A percentile compares a stretch with the other conserved stretches of the same genome.
phyloP scores from a whole-genome alignment of 2,329 filamentous ascomycete species.

The Rhytidhysteron rufulum region DNA sequence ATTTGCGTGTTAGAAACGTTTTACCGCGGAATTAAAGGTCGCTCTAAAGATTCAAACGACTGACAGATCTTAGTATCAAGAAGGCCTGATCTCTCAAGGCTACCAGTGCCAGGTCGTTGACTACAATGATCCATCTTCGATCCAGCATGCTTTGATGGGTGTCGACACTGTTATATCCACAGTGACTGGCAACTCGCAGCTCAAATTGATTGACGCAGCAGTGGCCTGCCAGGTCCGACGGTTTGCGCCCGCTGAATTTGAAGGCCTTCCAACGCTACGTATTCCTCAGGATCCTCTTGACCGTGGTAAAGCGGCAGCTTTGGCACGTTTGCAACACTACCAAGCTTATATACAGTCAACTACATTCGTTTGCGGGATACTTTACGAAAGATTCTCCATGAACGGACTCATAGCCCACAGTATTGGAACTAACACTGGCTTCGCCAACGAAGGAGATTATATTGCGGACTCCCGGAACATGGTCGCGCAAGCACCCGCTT shows the following conservation, averaged over 20 bases:
- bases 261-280: slow-evolving; percentile 58
- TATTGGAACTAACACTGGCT: slow-evolving; percentile 56
- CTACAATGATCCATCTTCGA: slow-evolving; percentile 56
- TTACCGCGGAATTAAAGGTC: too few species aligned
- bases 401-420: slow-evolving; percentile 59
- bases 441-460: slow-evolving; percentile 59
- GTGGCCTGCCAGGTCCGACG: slow-evolving; percentile 60
- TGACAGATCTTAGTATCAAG: slow-evolving; percentile 46
- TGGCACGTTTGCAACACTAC: slow-evolving; percentile 55
- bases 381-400: slow-evolving; percentile 72
- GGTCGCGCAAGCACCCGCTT: slow-evolving; percentile 58
- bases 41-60: slow-evolving; percentile 2
- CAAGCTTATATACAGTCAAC: slow-evolving; percentile 61
- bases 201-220: slow-evolving; percentile 70
- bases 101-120: slow-evolving; percentile 68
- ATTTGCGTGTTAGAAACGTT: too few species aligned
- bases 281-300: slow-evolving; percentile 58
- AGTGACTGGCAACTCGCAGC: slow-evolving; percentile 61
- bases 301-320: slow-evolving; percentile 55
- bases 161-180: slow-evolving; percentile 74
- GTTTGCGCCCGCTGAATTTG: slow-evolving; percentile 74
- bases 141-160: slow-evolving; percentile 65
- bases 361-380: slow-evolving; percentile 68
- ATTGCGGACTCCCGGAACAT: slow-evolving; percentile 59
- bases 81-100: slow-evolving; percentile 51